Percentiles rank a stretch among this genome's conserved stretches.
These are phyloP conservation scores for Phytophthora megakarya DNA, from an alignment of 352 stramenopile species.

Conservation along the genomic window DNA sequence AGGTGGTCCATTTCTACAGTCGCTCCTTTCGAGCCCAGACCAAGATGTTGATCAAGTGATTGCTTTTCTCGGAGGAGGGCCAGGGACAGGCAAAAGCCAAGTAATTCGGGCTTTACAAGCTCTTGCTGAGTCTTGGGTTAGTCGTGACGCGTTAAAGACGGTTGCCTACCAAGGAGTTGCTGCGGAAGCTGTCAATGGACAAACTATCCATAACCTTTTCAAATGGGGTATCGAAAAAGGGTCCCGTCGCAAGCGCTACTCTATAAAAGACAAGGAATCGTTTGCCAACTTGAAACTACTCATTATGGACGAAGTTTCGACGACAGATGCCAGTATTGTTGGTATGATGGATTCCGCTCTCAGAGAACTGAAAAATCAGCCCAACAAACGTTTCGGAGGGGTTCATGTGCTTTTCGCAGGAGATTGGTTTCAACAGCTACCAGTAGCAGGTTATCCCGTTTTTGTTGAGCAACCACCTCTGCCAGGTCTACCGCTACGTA, in stretches of 20 bases:
- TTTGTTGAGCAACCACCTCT: not conserved
- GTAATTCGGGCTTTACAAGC: slow-evolving; percentile 10
- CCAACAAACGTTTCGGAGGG: slow-evolving; percentile 17
- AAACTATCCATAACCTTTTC: slow-evolving; percentile 19
- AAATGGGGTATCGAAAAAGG: not conserved
- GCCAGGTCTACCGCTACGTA: no score
- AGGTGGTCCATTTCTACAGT: not conserved
- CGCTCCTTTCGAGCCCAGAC: no score
- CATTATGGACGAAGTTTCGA: slow-evolving; percentile 13
- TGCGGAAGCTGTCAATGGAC: slow-evolving; percentile 8
- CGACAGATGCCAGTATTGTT: not conserved
- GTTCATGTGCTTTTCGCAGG: slow-evolving; percentile 33
- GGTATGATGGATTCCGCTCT: slow-evolving; percentile 5
- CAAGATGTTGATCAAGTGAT: not conserved
- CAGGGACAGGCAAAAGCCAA: slow-evolving; percentile 8
- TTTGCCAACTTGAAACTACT: slow-evolving; percentile 4
- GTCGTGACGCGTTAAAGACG: not conserved
- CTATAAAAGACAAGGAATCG: not conserved
- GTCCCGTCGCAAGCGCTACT: no score
- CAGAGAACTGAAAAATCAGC: not conserved
- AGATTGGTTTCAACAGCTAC: slow-evolving; percentile 37
- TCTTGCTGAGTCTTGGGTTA: not conserved
- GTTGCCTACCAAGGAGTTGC: slow-evolving; percentile 14
- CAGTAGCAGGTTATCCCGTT: slow-evolving; percentile 22
- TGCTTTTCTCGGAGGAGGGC: slow-evolving; percentile 3